Base-by-base conservation (phyloP, 345 rosid genomes). In the Populus nigra region DNA sequence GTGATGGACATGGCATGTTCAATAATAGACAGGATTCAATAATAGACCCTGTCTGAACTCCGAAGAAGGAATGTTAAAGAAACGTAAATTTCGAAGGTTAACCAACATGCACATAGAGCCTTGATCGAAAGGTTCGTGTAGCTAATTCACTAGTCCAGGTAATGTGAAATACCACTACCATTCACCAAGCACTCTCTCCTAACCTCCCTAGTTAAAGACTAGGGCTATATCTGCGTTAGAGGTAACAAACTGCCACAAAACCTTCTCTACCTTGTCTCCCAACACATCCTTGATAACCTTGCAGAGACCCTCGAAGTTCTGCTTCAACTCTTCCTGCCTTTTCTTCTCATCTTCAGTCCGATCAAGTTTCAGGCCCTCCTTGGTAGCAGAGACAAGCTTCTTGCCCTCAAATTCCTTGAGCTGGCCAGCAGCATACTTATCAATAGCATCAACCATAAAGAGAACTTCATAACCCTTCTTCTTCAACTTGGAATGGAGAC, bases 401-500 rank as follows among this genome's bases (percentile, higher is more conserved):
- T 92, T 90, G 1, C 93, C 94, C 77, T 93, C 97, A 3, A 89
- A 93, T 65, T 93, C 98, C 91, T 92, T 93, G 35, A 93, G 89
- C 86, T 92, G 98, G 8, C 97, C 97, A 33, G 92, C 78, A 0
- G 95, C 92, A 13, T 93, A 92, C 89, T 93, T 97, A 25, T 93
- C 98, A 45, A 92, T 93, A 0, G 97, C 94, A 35, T 93, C 98
- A 74, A 93, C 95, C 97, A 93, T 92, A 84, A 35, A 93, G 0
- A 93, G 90, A 2, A 92, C 97, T 75, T 94, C 98, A 17, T 88
- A 89, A 0, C 97, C 98, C 85, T 84, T 92, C 92, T 92, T 92
- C 95, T 84, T 94, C 73, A 94, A 84, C 88, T 85, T 92, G 95
- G 95, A 94, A 94, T 0, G 98, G 95, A 22, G 98, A 94, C 83